Conservation (phyloP, 257 asterid species). For the Penstemon eatonii region DNA sequence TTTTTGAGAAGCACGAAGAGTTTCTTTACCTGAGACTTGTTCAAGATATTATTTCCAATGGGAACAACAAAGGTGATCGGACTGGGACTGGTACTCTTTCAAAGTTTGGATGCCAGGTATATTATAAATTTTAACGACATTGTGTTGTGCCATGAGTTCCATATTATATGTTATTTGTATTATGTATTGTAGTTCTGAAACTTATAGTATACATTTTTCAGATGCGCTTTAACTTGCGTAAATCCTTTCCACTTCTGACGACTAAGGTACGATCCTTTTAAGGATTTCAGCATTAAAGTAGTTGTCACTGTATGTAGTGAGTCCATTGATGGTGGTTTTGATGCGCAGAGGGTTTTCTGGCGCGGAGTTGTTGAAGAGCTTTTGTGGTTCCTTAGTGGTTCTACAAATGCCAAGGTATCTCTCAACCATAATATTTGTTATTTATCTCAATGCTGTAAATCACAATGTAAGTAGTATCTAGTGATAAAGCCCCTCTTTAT, state of each 20-base stretch:
- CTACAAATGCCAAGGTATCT: constrained; percentile 89
- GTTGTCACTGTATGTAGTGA: not conserved
- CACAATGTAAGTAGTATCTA: too few species aligned
- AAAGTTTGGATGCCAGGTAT: constrained; percentile 95
- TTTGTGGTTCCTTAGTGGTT: constrained; percentile 96
- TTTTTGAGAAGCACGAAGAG: constrained; percentile 88
- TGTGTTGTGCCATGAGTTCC: constrained; percentile 1
- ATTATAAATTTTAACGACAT: not conserved
- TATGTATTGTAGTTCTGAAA: constrained; percentile 19
- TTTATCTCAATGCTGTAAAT: too few species aligned
- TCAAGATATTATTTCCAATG: constrained; percentile 76
- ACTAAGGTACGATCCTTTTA: constrained; percentile 59
- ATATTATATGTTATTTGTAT: constrained; percentile 11
- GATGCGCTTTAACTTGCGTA: constrained; percentile 92
- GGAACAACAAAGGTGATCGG: constrained; percentile 76
- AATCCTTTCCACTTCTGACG: constrained; percentile 87
- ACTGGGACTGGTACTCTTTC: constrained; percentile 95
- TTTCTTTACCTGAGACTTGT: constrained; percentile 72
- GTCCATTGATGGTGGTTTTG: constrained; percentile 7
- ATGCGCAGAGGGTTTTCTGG: constrained; percentile 82
- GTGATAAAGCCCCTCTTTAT: too few species aligned
- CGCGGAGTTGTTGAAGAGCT: constrained; percentile 97
- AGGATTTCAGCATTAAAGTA: constrained; percentile 1
- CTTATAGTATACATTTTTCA: constrained; percentile 33
- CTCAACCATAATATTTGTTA: not conserved